Conservation (phyloP, 768 basidiomycete species). For the Pleurotus salmoneostramineus region DNA sequence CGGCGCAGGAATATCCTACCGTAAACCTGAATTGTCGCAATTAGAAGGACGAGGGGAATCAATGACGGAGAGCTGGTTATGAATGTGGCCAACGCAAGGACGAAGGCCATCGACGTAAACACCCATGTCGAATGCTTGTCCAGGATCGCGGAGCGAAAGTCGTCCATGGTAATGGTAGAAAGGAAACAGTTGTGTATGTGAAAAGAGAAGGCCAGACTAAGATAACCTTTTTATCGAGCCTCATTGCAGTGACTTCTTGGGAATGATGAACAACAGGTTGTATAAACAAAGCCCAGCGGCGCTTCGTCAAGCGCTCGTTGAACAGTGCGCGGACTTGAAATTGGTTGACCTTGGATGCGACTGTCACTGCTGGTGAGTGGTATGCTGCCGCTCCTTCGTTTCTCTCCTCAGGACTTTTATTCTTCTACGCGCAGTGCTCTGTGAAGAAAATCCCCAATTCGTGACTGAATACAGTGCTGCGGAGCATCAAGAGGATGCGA, state of each 20-base stretch:
- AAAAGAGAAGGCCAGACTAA: background rate
- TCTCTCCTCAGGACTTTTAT: no score
- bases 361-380: no score
- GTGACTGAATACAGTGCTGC: no score
- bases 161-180: background rate
- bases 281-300: no score
- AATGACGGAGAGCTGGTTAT: constrained; percentile 25
- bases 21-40: constrained; percentile 1
- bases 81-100: constrained; percentile 18
- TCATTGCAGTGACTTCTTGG: background rate
- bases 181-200: background rate
- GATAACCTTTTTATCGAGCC: background rate
- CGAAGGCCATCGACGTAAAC: constrained; percentile 19
- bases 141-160: constrained; percentile 9
- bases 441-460: no score
- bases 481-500: no score
- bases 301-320: no score
- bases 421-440: no score
- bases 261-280: background rate
- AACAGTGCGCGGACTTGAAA: no score
- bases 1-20: constrained; percentile 1
- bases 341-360: no score
- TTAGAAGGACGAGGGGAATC: constrained; percentile 24
- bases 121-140: constrained; percentile 16
- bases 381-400: no score